Conservation (phyloP, 1,284 basidiomycete species). For the Ceratobasidium sp. region DNA sequence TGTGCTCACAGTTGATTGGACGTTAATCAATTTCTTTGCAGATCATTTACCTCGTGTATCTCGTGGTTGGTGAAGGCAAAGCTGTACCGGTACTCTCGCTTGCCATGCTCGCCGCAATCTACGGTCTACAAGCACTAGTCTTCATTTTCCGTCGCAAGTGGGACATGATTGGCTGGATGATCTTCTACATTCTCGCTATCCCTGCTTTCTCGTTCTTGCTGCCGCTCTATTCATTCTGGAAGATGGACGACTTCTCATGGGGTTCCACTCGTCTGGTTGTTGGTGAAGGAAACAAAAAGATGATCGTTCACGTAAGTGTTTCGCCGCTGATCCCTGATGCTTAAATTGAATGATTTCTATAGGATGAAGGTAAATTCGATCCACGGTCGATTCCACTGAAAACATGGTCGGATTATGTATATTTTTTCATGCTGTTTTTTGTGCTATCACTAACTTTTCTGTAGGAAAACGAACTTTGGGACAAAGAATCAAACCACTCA, state of each 20-base stretch:
- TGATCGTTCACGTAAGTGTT: slow-evolving; percentile 87
- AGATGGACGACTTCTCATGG: slow-evolving; percentile 99
- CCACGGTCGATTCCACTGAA: slow-evolving; percentile 92
- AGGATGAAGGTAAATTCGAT: slow-evolving; percentile 98
- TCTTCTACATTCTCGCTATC: slow-evolving; percentile 94
- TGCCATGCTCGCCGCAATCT: slow-evolving; percentile 92
- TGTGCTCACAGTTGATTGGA: not conserved
- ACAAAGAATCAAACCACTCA: slow-evolving; percentile 93
- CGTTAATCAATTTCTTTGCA: slow-evolving; percentile 57
- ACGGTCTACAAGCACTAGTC: slow-evolving; percentile 89
- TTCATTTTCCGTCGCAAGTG: slow-evolving; percentile 90
- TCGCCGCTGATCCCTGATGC: slow-evolving; percentile 21
- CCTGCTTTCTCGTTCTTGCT: slow-evolving; percentile 93
- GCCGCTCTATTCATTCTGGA: slow-evolving; percentile 98
- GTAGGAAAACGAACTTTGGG: slow-evolving; percentile 95
- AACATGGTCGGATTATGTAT: slow-evolving; percentile 94
- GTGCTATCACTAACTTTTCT: slow-evolving; percentile 43
- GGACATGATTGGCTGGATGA: slow-evolving; percentile 98
- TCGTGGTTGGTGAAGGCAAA: slow-evolving; percentile 73
- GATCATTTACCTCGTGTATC: slow-evolving; percentile 89
- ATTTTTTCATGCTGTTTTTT: slow-evolving; percentile 50
- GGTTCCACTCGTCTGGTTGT: slow-evolving; percentile 94
- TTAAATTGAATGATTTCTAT: slow-evolving; percentile 41
- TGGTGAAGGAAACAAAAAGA: slow-evolving; percentile 94
- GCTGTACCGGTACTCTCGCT: slow-evolving; percentile 83